Conservation (phyloP, 1,284 basidiomycete species). For the Ceratobasidium theobromae region DNA sequence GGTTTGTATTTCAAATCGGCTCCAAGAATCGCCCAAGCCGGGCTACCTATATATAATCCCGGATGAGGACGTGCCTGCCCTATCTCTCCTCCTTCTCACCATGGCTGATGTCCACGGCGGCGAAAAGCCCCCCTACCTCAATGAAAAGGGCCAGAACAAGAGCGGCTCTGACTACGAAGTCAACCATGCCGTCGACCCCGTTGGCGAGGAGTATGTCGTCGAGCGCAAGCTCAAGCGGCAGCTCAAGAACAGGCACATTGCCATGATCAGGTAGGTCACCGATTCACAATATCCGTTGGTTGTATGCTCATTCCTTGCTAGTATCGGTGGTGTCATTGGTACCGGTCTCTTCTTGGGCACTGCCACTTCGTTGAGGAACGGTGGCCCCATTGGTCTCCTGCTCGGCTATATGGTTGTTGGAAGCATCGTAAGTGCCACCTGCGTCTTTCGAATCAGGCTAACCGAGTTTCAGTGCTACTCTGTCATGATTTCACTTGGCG, state of each 20-base stretch:
- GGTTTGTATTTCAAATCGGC: neutral
- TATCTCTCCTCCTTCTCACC: neutral
- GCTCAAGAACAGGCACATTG: conserved; percentile 36
- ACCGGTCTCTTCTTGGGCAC: conserved; percentile 48
- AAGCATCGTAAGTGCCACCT: conserved; percentile 63
- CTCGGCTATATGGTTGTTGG: conserved; percentile 49
- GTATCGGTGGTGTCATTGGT: conserved; percentile 69
- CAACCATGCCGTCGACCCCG: conserved; percentile 21
- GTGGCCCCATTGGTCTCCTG: conserved; percentile 37
- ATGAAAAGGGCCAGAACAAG: conserved; percentile 5
- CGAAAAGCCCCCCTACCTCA: conserved; percentile 1
- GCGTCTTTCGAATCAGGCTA: conserved; percentile 48
- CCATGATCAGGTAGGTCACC: conserved; percentile 32
- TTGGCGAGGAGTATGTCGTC: conserved; percentile 18
- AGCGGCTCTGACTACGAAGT: conserved; percentile 16
- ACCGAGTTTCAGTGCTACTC: conserved; percentile 62
- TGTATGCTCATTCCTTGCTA: conserved; percentile 10
- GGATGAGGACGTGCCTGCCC: no score
- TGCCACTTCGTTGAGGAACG: conserved; percentile 25
- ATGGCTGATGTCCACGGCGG: conserved; percentile 1
- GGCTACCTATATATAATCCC: conserved; percentile 11
- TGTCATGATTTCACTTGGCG: conserved; percentile 58
- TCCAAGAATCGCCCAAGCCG: conserved; percentile 6
- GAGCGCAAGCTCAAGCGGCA: conserved; percentile 33
- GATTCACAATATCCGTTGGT: neutral